Evolutionary conservation across 1,284 basidiomycete species (phyloP).

Genomic region (Sporisorium scitamineum): DNA sequence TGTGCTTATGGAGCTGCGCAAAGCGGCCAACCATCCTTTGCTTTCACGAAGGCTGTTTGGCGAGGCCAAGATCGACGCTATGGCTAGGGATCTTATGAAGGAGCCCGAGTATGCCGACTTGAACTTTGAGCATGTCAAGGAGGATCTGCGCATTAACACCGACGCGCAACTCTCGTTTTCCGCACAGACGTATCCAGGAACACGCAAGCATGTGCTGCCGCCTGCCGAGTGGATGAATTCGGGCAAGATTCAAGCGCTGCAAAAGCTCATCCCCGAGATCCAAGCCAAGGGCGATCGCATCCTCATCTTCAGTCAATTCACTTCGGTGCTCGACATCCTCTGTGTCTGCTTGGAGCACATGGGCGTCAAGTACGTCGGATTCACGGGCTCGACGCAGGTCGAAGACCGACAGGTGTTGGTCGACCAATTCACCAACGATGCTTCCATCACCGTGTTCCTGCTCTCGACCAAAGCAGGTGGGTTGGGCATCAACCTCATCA

Average conservation of each 20-base stretch:
- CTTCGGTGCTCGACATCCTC: slow-evolving; percentile 75
- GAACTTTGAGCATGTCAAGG: slow-evolving; percentile 62
- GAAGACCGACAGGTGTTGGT: slow-evolving; percentile 92
- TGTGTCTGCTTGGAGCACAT: slow-evolving; percentile 84
- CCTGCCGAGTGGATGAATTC: slow-evolving; percentile 85
- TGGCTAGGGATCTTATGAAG: slow-evolving; percentile 86
- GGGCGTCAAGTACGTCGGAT: slow-evolving; percentile 82
- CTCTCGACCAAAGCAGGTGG: slow-evolving; percentile 92
- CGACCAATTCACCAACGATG: slow-evolving; percentile 95
- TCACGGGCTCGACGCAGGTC: slow-evolving; percentile 94
- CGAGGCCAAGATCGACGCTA: slow-evolving; percentile 79
- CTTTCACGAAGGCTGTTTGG: slow-evolving; percentile 88
- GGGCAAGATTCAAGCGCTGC: slow-evolving; percentile 85
- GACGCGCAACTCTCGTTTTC: slow-evolving; percentile 64
- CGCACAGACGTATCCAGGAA: slow-evolving; percentile 38
- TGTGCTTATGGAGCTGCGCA: slow-evolving; percentile 94
- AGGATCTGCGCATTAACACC: slow-evolving; percentile 69
- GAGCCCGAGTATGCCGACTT: slow-evolving; percentile 77
- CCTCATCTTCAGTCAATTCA: slow-evolving; percentile 87
- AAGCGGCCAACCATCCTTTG: slow-evolving; percentile 96
- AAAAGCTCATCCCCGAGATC: slow-evolving; percentile 80
- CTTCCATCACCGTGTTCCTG: slow-evolving; percentile 89
- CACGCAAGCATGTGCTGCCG: slow-evolving; percentile 79
- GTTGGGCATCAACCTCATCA: slow-evolving; percentile 71
- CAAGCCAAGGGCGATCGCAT: slow-evolving; percentile 81